These are phyloP conservation scores for Fusarium proliferatum DNA, from an alignment of 2,329 filamentous ascomycete species.

Conservation along the genomic window DNA sequence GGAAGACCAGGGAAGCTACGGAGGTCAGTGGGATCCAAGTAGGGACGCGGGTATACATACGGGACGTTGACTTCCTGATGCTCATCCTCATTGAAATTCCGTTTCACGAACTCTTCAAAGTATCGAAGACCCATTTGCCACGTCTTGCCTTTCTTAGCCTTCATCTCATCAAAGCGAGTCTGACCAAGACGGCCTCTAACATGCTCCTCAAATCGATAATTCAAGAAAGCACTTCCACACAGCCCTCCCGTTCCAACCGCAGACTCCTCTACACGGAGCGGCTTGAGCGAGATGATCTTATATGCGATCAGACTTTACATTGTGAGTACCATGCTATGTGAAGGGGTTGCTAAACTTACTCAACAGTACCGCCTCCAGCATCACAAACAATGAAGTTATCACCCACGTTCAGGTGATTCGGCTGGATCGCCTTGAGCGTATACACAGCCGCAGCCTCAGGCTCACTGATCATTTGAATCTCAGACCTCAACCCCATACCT, in stretches of 20 bases:
- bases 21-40: not conserved
- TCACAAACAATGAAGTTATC: constrained; percentile 74
- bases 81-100: constrained; percentile 84
- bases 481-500: constrained; percentile 77
- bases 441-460: constrained; percentile 84
- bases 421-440: constrained; percentile 82
- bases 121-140: constrained; percentile 84
- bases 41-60: constrained; percentile 52
- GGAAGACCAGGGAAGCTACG: constrained; percentile 75
- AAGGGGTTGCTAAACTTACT: constrained; percentile 57
- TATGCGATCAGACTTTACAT: constrained; percentile 75
- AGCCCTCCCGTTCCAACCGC: constrained; percentile 82
- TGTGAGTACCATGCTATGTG: constrained; percentile 29
- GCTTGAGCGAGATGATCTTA: constrained; percentile 78
- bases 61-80: constrained; percentile 82
- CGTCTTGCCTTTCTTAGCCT: constrained; percentile 79
- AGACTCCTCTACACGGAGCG: constrained; percentile 79
- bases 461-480: constrained; percentile 83
- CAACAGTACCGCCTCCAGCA: constrained; percentile 73
- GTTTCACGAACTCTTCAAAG: constrained; percentile 87
- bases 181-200: constrained; percentile 75
- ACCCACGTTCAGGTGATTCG: constrained; percentile 76
- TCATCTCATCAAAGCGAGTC: constrained; percentile 78
- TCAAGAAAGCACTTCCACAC: constrained; percentile 82
- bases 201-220: constrained; percentile 84